Evolutionary conservation across 176 grass and related monocot species (phyloP), one percentile per base, ranked within the genome.

Genomic region (Oryza meyeriana): DNA sequence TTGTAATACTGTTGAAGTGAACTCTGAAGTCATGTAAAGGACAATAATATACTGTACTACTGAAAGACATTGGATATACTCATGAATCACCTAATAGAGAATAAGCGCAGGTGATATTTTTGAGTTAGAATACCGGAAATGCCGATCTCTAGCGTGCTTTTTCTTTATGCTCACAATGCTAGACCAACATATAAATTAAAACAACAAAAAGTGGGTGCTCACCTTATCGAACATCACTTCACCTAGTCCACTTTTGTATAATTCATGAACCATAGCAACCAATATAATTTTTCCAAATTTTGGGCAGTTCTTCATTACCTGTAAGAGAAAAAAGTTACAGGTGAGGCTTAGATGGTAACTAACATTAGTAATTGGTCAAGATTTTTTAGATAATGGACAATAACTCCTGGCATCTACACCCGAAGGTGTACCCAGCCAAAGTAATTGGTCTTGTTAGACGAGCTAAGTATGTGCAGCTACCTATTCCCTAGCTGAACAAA

Each of bases 221-320:
- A 99, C 96, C 90, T 94, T 99, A 85, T 99, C 93, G 80, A 99
- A 95, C 25, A 84, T 80, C 64, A 95, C 84, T 82, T 99, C 96
- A 88, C 89, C 85, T 80, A 95, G 81, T 79, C 93, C 96, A 83
- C 88, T 94, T 89, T 79, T 93, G 57, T 99, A 86, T 11, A 99
- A 84, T 86, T 99, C 93, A 24, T 95, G 87, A 79, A 99, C 96
- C 85, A 99, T 94, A 61, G 96, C 93, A 77, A 85, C 89, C 85
- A 99, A 94, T 35, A 99, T 86, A 77, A 99, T 82, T 85, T 99
- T 99, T 29, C 89, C 87, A 44, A 95, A 83, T 78, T 88, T 95
- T 47, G 96, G 89, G 75, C 90, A 95, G 77, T 86, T 95, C 80
- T 92, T 99, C 96, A 99, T 95, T 27, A 90, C 83, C 96, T 99